Evolutionary conservation across 768 basidiomycete genomes (phyloP).

Genomic region (Lanmaoa rubissima): DNA sequence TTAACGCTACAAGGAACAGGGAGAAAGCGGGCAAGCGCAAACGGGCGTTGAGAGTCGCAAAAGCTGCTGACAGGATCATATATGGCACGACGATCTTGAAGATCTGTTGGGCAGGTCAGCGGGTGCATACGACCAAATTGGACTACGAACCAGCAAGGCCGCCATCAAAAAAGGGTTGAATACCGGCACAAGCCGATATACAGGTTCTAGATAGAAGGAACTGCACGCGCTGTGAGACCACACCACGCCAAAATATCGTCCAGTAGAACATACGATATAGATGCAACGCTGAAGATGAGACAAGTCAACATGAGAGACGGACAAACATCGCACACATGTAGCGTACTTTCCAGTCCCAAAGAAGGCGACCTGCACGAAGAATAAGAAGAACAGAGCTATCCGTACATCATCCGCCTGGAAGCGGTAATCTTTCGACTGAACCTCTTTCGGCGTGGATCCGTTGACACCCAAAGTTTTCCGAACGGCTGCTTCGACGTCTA

Average conservation of each 20-base stretch:
- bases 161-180: conserved; percentile 88
- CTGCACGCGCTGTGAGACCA: conserved; percentile 29
- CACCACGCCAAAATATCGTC: background rate
- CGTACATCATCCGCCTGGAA: conserved; percentile 63
- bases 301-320: background rate
- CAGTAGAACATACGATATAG: conserved; percentile 61
- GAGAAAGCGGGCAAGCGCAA: conserved; percentile 76
- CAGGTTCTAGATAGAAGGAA: conserved; percentile 85
- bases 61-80: conserved; percentile 66
- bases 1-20: conserved; percentile 72
- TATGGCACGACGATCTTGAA: conserved; percentile 86
- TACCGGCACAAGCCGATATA: conserved; percentile 81
- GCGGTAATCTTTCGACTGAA: conserved; percentile 29
- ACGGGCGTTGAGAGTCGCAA: conserved; percentile 65
- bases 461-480: conserved; percentile 5
- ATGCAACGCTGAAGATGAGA: conserved; percentile 57
- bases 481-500: conserved; percentile 52
- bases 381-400: conserved; percentile 78
- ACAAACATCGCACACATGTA: background rate
- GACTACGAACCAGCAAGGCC: conserved; percentile 52
- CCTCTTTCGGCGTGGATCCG: conserved; percentile 1
- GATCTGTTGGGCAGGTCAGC: conserved; percentile 41
- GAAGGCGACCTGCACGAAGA: conserved; percentile 85
- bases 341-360: conserved; percentile 83
- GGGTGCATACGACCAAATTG: background rate